Evolutionary conservation across 2,329 filamentous ascomycete species (phyloP).

Genomic region (Trichophyton simii): DNA sequence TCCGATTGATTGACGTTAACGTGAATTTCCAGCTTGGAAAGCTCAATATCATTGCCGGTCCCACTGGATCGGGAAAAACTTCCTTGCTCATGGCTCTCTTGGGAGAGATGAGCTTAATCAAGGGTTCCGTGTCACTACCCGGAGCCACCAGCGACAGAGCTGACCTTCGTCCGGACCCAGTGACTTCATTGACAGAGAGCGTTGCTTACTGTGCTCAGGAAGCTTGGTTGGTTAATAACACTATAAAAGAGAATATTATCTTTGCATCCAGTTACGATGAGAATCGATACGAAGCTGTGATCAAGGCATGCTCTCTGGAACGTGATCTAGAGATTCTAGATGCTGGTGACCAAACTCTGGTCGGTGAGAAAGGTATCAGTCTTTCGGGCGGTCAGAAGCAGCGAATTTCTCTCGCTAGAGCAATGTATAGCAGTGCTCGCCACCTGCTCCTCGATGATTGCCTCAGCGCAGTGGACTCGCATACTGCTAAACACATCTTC

Average conservation of each 20-base stretch:
- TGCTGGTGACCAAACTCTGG: conserved; percentile 79
- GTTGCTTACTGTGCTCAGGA: conserved; percentile 95
- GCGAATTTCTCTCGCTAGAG: conserved; percentile 88
- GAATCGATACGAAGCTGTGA: conserved; percentile 71
- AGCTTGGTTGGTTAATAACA: conserved; percentile 92
- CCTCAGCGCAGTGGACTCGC: conserved; percentile 89
- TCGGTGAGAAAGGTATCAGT: conserved; percentile 94
- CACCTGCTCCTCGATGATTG: conserved; percentile 91
- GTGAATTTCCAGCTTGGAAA: conserved; percentile 73
- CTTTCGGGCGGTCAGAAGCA: conserved; percentile 96
- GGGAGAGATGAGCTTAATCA: conserved; percentile 83
- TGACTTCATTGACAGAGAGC: conserved; percentile 77
- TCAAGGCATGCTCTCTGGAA: conserved; percentile 81
- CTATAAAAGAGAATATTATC: conserved; percentile 89
- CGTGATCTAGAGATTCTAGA: conserved; percentile 87
- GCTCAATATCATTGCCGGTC: conserved; percentile 83
- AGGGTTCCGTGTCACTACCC: conserved; percentile 71
- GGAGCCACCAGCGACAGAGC: conserved; percentile 68
- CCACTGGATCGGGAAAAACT: conserved; percentile 90
- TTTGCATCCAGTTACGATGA: conserved; percentile 74
- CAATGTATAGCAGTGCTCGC: conserved; percentile 87
- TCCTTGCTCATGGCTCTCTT: conserved; percentile 91
- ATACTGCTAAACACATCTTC: conserved; percentile 97
- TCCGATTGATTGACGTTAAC: conserved; percentile 71
- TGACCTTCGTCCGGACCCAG: conserved; percentile 66